A percentile compares a stretch with the other conserved stretches of the same genome.
Evolutionary conservation across 2,329 filamentous ascomycete genomes (phyloP).

Genomic region (Blumeria graminis): DNA sequence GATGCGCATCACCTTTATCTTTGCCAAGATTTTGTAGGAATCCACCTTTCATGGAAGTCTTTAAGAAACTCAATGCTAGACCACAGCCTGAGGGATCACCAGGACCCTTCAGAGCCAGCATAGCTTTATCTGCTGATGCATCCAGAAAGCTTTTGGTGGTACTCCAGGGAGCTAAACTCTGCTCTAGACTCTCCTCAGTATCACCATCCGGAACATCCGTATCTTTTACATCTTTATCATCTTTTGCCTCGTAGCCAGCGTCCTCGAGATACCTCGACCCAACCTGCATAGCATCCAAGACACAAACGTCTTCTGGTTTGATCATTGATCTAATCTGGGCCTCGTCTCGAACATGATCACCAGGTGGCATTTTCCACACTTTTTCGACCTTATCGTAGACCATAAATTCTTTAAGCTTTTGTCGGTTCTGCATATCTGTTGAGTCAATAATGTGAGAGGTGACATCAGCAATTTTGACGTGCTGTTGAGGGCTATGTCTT

Average conservation of each 20-base stretch:
- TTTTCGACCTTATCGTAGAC: conserved; percentile 71
- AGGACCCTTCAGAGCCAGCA: conserved; percentile 83
- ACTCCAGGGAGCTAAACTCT: conserved; percentile 86
- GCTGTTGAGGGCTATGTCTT: conserved; percentile 43
- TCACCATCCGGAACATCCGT: conserved; percentile 32
- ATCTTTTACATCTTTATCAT: conserved; percentile 38
- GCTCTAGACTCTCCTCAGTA: conserved; percentile 31
- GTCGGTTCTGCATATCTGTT: conserved; percentile 82
- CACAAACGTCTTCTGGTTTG: conserved; percentile 81
- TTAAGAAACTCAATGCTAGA: conserved; percentile 88
- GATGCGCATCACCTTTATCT: conserved; percentile 24
- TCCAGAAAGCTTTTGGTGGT: conserved; percentile 92
- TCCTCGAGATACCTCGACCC: conserved; percentile 78
- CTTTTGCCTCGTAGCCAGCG: conserved; percentile 56
- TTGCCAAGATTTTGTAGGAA: conserved; percentile 50
- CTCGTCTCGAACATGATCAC: conserved; percentile 58
- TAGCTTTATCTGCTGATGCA: conserved; percentile 81
- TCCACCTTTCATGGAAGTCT: conserved; percentile 95
- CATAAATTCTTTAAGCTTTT: conserved; percentile 93
- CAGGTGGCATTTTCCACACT: conserved; percentile 51
- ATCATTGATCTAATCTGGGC: conserved; percentile 66
- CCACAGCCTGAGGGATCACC: conserved; percentile 87
- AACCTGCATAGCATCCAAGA: conserved; percentile 91
- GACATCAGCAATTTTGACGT: conserved; percentile 57
- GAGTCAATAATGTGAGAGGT: conserved; percentile 83